Conservation (phyloP, 768 basidiomycete species). For the Leucogyrophana mollusca region DNA sequence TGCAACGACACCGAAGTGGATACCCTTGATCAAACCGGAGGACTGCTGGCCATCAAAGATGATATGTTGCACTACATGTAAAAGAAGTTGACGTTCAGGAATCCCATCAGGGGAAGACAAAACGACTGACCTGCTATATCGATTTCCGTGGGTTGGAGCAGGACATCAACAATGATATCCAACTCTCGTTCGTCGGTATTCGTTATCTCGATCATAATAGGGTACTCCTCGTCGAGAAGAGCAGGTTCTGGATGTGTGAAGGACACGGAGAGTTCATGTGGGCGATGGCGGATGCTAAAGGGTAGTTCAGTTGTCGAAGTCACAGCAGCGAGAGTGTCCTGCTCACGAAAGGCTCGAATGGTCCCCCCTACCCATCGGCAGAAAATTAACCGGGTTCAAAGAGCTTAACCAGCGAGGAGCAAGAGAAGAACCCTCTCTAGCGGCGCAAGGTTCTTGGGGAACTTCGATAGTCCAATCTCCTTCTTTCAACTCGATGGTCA, state of each 20-base stretch:
- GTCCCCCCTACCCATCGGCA: slow-evolving; percentile 49
- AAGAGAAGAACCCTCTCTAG: slow-evolving; percentile 29
- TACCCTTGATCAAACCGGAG: slow-evolving; percentile 69
- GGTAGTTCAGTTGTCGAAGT: slow-evolving; percentile 1
- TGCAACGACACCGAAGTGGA: slow-evolving; percentile 60
- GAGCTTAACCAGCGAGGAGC: slow-evolving; percentile 58
- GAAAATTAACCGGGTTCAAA: slow-evolving; percentile 49
- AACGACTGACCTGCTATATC: slow-evolving; percentile 62
- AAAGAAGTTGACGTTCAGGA: neutral
- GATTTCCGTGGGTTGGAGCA: slow-evolving; percentile 78
- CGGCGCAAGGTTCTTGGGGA: slow-evolving; percentile 44
- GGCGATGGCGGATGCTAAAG: slow-evolving; percentile 58
- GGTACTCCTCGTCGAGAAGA: slow-evolving; percentile 78
- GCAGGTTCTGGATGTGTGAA: slow-evolving; percentile 67
- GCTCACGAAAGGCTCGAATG: slow-evolving; percentile 49
- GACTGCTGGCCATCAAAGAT: slow-evolving; percentile 62
- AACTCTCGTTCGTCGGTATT: slow-evolving; percentile 73
- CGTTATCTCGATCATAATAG: slow-evolving; percentile 65
- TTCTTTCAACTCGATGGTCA: slow-evolving; percentile 54
- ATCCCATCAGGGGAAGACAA: neutral
- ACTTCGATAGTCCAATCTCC: slow-evolving; percentile 69
- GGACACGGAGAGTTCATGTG: slow-evolving; percentile 54
- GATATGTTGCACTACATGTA: slow-evolving; percentile 54
- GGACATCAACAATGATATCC: slow-evolving; percentile 66
- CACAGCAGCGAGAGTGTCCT: neutral